phyloP scores from a whole-genome alignment of 192 early-diverging fungal genomes.

The Dispira simplex region DNA sequence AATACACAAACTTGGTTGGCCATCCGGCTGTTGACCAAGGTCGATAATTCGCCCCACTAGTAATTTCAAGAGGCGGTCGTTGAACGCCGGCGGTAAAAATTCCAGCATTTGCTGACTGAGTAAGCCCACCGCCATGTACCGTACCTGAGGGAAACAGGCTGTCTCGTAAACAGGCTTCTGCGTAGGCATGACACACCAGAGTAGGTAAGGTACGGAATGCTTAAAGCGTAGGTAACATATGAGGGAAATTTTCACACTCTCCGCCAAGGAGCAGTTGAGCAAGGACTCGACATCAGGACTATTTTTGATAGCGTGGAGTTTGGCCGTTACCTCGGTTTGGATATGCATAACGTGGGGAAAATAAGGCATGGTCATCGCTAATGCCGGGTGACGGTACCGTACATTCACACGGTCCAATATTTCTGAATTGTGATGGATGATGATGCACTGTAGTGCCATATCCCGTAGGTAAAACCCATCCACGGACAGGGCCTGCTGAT shows the following conservation, averaged over 20 bases:
- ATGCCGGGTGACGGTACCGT: slow-evolving; percentile 52
- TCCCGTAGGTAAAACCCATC: slow-evolving; percentile 64
- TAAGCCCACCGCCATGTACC: slow-evolving; percentile 46
- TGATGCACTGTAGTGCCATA: slow-evolving; percentile 51
- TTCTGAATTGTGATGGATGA: slow-evolving; percentile 42
- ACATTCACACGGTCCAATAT: slow-evolving; percentile 48
- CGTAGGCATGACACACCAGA: no score
- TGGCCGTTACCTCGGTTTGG: no score
- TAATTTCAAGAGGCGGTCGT: slow-evolving; percentile 45
- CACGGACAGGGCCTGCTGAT: slow-evolving; percentile 49
- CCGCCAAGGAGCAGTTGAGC: background rate
- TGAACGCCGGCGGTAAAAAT: slow-evolving; percentile 45
- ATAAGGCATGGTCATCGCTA: slow-evolving; percentile 44
- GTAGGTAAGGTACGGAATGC: no score
- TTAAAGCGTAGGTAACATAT: background rate
- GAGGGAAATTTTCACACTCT: background rate
- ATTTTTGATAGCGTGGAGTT: no score
- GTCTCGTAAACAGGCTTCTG: background rate
- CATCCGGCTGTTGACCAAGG: slow-evolving; percentile 37
- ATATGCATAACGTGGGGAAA: slow-evolving; percentile 17
- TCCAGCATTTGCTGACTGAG: slow-evolving; percentile 51
- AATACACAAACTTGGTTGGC: slow-evolving; percentile 43
- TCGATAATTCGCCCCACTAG: slow-evolving; percentile 64
- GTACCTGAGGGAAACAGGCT: background rate
- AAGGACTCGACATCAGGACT: background rate